Evolutionary conservation across 1,284 basidiomycete species (phyloP), one percentile per base, ranked within the genome.

Genomic region (Coniophora puteana): DNA sequence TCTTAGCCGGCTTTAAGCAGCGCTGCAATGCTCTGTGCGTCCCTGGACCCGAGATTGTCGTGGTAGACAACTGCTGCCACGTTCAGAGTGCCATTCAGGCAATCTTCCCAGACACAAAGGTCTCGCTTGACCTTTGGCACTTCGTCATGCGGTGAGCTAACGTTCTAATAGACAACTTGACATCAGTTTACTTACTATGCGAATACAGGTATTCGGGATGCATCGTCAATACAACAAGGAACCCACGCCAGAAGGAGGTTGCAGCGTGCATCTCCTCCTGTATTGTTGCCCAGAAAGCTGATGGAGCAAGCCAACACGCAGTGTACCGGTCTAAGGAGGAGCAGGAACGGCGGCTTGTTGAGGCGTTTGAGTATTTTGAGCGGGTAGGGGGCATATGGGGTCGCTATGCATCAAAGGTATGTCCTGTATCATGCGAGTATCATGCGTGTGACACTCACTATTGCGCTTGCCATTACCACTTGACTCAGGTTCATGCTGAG

Each of bases 401-500:
- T 34, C 12, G 12, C n/a, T 23, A 34, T 13, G 33, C 33, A n/a
- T 23, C 20, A 14, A 34, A 25, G 18, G 33, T 34, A 34, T 21
- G 33, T 34, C 32, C 23, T 18, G 1, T 22, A n/a, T 13, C 32
- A 20, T 34, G 18, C 20, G n/a, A 0, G 11, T 0, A 10, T 20
- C 13, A 6, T 4, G 5, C 20, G 22, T n/a, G n/a, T 12, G 32
- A 34, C 8, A 12, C 33, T 34, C 18, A 34, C 18, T 21, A 8
- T 14, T n/a, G n/a, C 18, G 7, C 23, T 5, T 34, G 20, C 4
- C 23, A 11, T 23, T 34, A 34, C n/a, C n/a, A n/a, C n/a, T n/a
- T n/a, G n/a, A n/a, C n/a, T 17, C 27, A 50, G 50, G 33, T 36
- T 10, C 36, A 53, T 41, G 17, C 31, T 13, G 45, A 54, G 1